Conservation (phyloP, 1,284 basidiomycete species). For the Cystobasidium pallidum region DNA sequence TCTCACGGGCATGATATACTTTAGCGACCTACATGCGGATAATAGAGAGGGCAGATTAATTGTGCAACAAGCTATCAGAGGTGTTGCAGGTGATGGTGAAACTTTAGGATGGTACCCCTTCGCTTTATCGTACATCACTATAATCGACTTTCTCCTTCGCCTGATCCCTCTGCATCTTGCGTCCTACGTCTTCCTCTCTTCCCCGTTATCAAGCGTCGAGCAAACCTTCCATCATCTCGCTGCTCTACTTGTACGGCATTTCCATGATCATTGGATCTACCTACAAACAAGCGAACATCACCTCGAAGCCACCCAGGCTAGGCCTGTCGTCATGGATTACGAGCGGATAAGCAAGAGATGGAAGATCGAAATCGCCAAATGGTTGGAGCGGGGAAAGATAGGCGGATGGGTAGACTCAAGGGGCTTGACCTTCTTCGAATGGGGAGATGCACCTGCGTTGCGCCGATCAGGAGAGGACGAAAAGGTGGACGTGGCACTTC, state of each 20-base stretch:
- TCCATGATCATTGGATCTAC: constrained; percentile 36
- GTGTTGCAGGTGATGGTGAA: constrained; percentile 13
- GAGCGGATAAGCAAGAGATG: constrained; percentile 37
- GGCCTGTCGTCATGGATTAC: constrained; percentile 42
- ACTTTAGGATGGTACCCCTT: constrained; percentile 29
- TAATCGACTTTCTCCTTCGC: constrained; percentile 27
- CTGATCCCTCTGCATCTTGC: constrained; percentile 24
- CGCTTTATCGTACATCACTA: constrained; percentile 29
- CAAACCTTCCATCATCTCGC: constrained; percentile 25
- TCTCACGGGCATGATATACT: constrained; percentile 23
- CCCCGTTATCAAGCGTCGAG: neutral
- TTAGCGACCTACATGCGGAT: constrained; percentile 9
- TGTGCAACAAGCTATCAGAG: constrained; percentile 30
- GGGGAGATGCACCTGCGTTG: constrained; percentile 13
- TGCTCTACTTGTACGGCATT: constrained; percentile 24
- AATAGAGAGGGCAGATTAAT: constrained; percentile 11
- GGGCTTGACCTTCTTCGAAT: constrained; percentile 15
- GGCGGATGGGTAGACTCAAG: constrained; percentile 38
- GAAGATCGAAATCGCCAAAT: constrained; percentile 31
- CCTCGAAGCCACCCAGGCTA: neutral
- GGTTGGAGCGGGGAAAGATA: constrained; percentile 34
- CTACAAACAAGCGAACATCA: constrained; percentile 34
- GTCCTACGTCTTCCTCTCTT: constrained; percentile 27
- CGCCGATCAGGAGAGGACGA: neutral
- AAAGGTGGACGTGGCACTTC: neutral